Evolutionary conservation across 2,329 filamentous ascomycete genomes (phyloP).

Genomic region (Coniochaeta pulveracea): DNA sequence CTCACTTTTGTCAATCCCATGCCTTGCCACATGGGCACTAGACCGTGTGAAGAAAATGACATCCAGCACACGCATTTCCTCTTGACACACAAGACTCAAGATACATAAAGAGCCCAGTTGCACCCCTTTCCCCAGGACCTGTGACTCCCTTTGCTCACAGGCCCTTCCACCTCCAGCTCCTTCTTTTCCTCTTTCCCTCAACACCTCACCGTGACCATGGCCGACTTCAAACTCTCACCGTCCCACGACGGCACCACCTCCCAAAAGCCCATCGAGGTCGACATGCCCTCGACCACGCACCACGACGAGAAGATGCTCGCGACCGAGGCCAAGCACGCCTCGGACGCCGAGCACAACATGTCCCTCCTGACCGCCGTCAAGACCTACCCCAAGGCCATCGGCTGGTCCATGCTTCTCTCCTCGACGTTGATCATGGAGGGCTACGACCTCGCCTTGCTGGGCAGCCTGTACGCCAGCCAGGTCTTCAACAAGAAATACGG

Average conservation of each 20-base stretch:
- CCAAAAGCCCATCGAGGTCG: not conserved
- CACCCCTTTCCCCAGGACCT: no score
- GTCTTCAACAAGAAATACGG: conserved; percentile 35
- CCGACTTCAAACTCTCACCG: not conserved
- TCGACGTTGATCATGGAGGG: conserved; percentile 38
- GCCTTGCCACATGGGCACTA: no score
- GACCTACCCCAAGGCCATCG: conserved; percentile 33
- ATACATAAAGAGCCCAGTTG: no score
- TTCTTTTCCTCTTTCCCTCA: no score
- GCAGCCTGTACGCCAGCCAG: conserved; percentile 35
- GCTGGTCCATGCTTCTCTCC: conserved; percentile 33
- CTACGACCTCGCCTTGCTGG: conserved; percentile 37
- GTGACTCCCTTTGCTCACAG: no score
- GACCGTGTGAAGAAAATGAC: no score
- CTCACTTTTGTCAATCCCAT: no score
- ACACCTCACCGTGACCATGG: not conserved
- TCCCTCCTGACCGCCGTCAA: conserved; percentile 25
- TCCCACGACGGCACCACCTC: not conserved
- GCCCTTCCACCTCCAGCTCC: no score
- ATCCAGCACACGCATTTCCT: no score
- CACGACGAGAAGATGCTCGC: conserved; percentile 8
- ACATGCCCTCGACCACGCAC: not conserved
- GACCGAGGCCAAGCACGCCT: conserved; percentile 27
- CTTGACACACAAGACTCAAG: no score
- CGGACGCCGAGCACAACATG: conserved; percentile 29